Evolutionary conservation across 345 rosid genomes (phyloP).

Genomic region (Brassica juncea): DNA sequence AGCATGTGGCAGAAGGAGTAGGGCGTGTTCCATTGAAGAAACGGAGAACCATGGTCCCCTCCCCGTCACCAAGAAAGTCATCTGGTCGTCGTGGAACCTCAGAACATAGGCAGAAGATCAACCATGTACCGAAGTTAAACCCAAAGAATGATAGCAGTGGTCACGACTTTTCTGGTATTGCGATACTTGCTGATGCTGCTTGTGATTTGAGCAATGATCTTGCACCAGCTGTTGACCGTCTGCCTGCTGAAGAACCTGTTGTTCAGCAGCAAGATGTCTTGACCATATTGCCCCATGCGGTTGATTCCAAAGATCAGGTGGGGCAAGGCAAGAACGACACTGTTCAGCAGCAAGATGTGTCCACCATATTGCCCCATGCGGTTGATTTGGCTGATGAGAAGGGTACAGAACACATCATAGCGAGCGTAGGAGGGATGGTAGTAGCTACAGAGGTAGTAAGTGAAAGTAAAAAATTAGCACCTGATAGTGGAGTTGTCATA

Average conservation of each 20-base stretch:
- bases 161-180: slow-evolving; percentile 28
- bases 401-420: background rate
- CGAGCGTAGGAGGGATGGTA: background rate
- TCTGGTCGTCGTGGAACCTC: slow-evolving; percentile 29
- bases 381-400: background rate
- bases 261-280: slow-evolving; percentile 3
- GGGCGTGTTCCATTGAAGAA: slow-evolving; percentile 60
- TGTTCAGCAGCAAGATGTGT: background rate
- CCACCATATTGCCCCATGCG: too few species aligned
- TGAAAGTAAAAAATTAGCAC: background rate
- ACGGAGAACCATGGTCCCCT: slow-evolving; percentile 41
- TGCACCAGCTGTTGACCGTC: slow-evolving; percentile 18
- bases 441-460: background rate
- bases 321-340: background rate
- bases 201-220: slow-evolving; percentile 43
- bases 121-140: slow-evolving; percentile 17
- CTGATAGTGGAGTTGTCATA: background rate
- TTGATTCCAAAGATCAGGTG: background rate
- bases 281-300: background rate
- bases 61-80: slow-evolving; percentile 37
- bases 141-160: slow-evolving; percentile 25
- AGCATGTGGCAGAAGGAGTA: slow-evolving; percentile 48
- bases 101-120: slow-evolving; percentile 7
- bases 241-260: background rate
- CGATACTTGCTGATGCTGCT: slow-evolving; percentile 59